phyloP scores from a whole-genome alignment of 2,329 filamentous ascomycete species.

The Fusarium agapanthi region DNA sequence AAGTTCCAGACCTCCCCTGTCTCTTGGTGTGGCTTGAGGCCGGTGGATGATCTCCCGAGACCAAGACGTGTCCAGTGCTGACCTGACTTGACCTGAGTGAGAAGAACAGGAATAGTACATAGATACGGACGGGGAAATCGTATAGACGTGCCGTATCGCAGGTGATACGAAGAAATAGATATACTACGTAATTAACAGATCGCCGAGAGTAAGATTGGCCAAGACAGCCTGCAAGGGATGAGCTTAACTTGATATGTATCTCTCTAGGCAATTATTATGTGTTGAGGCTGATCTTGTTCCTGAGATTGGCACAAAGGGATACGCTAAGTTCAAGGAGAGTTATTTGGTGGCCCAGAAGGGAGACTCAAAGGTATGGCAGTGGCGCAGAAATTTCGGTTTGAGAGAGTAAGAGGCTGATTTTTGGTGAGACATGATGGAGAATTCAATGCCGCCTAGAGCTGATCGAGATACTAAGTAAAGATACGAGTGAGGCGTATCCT shows the following conservation, averaged over 20 bases:
- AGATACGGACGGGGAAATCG: slow-evolving; percentile 23
- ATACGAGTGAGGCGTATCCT: slow-evolving; percentile 24
- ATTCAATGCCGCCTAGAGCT: slow-evolving; percentile 9
- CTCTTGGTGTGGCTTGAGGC: slow-evolving; percentile 20
- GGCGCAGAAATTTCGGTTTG: slow-evolving; percentile 24
- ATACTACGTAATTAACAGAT: not conserved
- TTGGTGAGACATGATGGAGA: slow-evolving; percentile 27
- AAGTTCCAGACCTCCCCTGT: not conserved
- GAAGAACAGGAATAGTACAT: slow-evolving; percentile 18
- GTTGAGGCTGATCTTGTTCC: slow-evolving; percentile 16
- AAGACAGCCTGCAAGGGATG: slow-evolving; percentile 20
- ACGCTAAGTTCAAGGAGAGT: not conserved
- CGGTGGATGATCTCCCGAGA: slow-evolving; percentile 28
- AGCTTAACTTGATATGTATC: not conserved
- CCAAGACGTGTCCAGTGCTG: slow-evolving; percentile 20
- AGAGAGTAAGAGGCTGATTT: slow-evolving; percentile 29
- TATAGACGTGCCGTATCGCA: slow-evolving; percentile 1
- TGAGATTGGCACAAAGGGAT: slow-evolving; percentile 26
- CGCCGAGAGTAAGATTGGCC: slow-evolving; percentile 10
- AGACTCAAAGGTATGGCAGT: slow-evolving; percentile 29
- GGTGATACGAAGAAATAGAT: slow-evolving; percentile 16
- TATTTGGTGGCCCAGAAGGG: slow-evolving; percentile 21
- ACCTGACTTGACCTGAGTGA: not conserved
- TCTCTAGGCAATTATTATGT: not conserved
- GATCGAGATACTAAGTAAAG: slow-evolving; percentile 3